Evolutionary conservation across 345 rosid genomes (phyloP).

Genomic region (Syzygium grande): DNA sequence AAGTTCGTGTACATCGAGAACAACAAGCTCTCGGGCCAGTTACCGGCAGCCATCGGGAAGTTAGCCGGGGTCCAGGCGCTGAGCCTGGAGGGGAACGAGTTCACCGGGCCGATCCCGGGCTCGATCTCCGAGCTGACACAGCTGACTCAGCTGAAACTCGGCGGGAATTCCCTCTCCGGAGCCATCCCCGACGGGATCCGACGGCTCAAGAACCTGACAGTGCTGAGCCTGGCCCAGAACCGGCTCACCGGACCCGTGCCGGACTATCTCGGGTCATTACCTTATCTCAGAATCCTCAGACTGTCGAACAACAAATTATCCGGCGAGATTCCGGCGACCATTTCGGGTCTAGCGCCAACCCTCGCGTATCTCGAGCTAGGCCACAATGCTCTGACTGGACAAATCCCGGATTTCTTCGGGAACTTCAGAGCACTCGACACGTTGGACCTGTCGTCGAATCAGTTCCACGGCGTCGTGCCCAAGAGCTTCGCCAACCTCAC

Average conservation of each 20-base stretch:
- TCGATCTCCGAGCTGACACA: slow-evolving; percentile 36
- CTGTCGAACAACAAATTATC: slow-evolving; percentile 52
- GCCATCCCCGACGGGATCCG: slow-evolving; percentile 34
- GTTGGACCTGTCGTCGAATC: slow-evolving; percentile 53
- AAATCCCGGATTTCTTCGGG: slow-evolving; percentile 51
- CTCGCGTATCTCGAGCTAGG: slow-evolving; percentile 46
- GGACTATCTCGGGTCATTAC: slow-evolving; percentile 36
- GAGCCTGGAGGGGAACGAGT: slow-evolving; percentile 45
- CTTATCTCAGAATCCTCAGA: slow-evolving; percentile 22
- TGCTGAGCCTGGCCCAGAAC: slow-evolving; percentile 29
- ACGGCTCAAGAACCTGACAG: slow-evolving; percentile 26
- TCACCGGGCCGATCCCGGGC: slow-evolving; percentile 54
- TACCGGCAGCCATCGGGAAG: slow-evolving; percentile 37
- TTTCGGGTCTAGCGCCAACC: slow-evolving; percentile 35
- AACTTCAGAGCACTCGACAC: slow-evolving; percentile 54
- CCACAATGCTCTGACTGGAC: slow-evolving; percentile 44
- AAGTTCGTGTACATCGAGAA: slow-evolving; percentile 47
- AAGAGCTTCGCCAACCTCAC: slow-evolving; percentile 54
- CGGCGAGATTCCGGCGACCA: slow-evolving; percentile 46
- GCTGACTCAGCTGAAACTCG: slow-evolving; percentile 41
- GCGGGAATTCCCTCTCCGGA: slow-evolving; percentile 48
- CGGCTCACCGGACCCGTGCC: slow-evolving; percentile 51
- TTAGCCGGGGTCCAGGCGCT: slow-evolving; percentile 29
- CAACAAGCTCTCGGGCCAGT: slow-evolving; percentile 55
- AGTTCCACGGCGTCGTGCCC: slow-evolving; percentile 38